Conservation (phyloP, 495 filamentous ascomycete genomes). For the Wilcoxina mikolae region DNA sequence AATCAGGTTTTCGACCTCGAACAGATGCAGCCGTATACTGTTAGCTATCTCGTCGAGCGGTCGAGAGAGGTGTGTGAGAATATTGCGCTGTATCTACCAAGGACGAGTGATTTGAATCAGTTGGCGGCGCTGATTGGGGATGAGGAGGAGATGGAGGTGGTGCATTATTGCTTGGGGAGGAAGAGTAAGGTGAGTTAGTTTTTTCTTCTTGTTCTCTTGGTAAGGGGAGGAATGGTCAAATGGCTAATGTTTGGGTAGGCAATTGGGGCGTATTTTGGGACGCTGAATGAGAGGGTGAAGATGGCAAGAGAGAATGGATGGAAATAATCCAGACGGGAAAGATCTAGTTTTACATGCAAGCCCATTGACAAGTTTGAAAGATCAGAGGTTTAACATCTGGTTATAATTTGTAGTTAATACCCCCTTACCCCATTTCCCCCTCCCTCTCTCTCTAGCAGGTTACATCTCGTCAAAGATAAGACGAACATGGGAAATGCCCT, state of each 20-base stretch:
- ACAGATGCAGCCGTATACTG: constrained; percentile 73
- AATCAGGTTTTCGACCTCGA: constrained; percentile 70
- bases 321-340: too few relatives aligned
- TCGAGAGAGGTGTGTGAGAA: constrained; percentile 34
- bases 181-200: constrained; percentile 65
- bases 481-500: too few relatives aligned
- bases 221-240: background rate
- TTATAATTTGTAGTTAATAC: too few relatives aligned
- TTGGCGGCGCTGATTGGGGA: constrained; percentile 41
- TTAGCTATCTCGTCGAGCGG: constrained; percentile 11
- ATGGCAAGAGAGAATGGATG: background rate
- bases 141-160: constrained; percentile 44
- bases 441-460: too few relatives aligned
- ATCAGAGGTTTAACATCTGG: too few relatives aligned
- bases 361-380: too few relatives aligned
- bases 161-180: constrained; percentile 84
- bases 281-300: background rate
- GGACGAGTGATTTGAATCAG: constrained; percentile 75
- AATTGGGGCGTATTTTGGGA: constrained; percentile 20
- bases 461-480: too few relatives aligned
- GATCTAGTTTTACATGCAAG: too few relatives aligned
- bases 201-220: background rate
- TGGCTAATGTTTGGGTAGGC: constrained; percentile 10
- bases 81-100: constrained; percentile 67
- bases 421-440: too few relatives aligned